phyloP scores from a whole-genome alignment of 768 basidiomycete genomes.

The Tricholoma furcatifolium region DNA sequence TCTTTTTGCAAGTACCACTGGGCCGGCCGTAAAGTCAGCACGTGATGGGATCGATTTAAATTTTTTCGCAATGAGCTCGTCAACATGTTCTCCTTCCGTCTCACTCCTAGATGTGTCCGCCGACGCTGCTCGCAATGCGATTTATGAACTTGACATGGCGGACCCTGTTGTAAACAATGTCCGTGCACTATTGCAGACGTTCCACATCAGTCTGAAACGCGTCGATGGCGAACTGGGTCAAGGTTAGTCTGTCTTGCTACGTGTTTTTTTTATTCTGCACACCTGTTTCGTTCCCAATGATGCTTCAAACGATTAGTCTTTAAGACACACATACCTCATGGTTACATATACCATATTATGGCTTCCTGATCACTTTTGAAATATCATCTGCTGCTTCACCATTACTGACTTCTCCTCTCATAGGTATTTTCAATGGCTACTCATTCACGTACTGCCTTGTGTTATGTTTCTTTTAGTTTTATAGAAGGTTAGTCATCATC shows the following conservation, averaged over 20 bases:
- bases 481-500: conserved; percentile 37
- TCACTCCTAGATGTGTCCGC: conserved; percentile 34
- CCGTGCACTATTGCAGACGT: conserved; percentile 57
- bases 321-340: conserved; percentile 65
- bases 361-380: conserved; percentile 21
- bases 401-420: conserved; percentile 15
- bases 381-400: background rate
- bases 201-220: conserved; percentile 72
- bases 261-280: conserved; percentile 15
- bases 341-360: conserved; percentile 49
- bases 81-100: conserved; percentile 34
- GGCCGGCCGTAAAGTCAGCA: conserved; percentile 25
- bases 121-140: conserved; percentile 49
- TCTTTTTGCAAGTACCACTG: background rate
- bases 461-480: conserved; percentile 17
- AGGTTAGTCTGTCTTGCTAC: conserved; percentile 60
- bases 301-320: conserved; percentile 94
- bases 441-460: too few species aligned
- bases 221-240: conserved; percentile 69
- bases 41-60: conserved; percentile 32
- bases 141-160: conserved; percentile 62
- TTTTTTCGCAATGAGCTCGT: conserved; percentile 24
- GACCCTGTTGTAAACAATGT: conserved; percentile 56
- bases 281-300: conserved; percentile 25
- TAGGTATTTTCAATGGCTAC: too few species aligned